Evolutionary conservation across 495 filamentous ascomycete species (phyloP).

Genomic region (Friedmanniomyces simplex): DNA sequence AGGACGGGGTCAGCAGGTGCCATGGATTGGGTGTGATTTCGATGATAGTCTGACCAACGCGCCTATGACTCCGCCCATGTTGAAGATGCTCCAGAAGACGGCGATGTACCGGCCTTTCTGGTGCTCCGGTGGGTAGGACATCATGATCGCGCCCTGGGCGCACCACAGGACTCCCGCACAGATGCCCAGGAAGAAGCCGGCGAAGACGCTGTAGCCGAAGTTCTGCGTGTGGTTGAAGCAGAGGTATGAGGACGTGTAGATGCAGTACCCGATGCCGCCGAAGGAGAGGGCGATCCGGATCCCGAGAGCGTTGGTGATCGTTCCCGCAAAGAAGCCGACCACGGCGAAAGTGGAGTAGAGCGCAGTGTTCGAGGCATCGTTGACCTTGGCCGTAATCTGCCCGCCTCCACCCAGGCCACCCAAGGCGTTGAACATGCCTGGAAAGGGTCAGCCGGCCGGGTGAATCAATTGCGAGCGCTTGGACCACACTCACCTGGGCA

Average conservation of each 20-base stretch:
- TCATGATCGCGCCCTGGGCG: constrained; percentile 91
- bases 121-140: constrained; percentile 75
- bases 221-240: constrained; percentile 70
- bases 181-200: constrained; percentile 51
- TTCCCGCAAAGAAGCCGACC: constrained; percentile 79
- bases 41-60: constrained; percentile 47
- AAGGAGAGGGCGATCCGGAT: constrained; percentile 61
- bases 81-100: constrained; percentile 93
- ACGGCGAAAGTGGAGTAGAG: constrained; percentile 77
- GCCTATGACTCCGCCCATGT: constrained; percentile 83
- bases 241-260: constrained; percentile 71
- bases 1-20: too few species aligned
- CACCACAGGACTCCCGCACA: constrained; percentile 86
- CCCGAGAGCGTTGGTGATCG: constrained; percentile 64
- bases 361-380: constrained; percentile 60
- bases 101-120: constrained; percentile 83
- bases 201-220: constrained; percentile 45
- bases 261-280: constrained; percentile 76
- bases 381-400: constrained; percentile 47
- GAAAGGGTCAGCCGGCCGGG: background rate
- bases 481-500: constrained; percentile 17
- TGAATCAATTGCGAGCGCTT: background rate
- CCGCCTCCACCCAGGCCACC: constrained; percentile 58
- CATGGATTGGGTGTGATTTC: too few species aligned
- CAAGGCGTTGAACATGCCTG: constrained; percentile 57